Evolutionary conservation across 192 early-diverging fungal genomes (phyloP).

Genomic region (Chytriomyces confervae): DNA sequence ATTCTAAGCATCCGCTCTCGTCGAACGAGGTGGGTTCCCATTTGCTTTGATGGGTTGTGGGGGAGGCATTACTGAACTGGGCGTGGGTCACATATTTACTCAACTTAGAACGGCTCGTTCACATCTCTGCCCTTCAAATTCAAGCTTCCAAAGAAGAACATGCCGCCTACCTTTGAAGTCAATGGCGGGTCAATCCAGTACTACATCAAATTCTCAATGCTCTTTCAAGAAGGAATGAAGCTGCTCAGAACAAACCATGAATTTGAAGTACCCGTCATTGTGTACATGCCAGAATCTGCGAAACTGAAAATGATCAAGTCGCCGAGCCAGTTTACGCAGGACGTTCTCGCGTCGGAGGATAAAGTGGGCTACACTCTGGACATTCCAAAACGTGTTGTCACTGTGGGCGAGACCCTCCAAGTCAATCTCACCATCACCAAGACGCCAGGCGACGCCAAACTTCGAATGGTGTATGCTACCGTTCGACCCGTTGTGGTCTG

Average conservation of each 20-base stretch:
- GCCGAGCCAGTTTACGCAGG: not conserved
- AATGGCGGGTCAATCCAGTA: slow-evolving; percentile 14
- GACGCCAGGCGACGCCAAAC: slow-evolving; percentile 11
- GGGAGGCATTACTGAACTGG: too few species aligned
- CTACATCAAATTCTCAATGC: slow-evolving; percentile 20
- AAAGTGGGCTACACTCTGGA: slow-evolving; percentile 27
- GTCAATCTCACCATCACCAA: slow-evolving; percentile 17
- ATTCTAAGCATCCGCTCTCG: slow-evolving; percentile 14
- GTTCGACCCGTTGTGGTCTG: slow-evolving; percentile 13
- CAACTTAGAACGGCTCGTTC: not conserved
- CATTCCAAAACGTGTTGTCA: slow-evolving; percentile 12
- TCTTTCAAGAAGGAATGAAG: slow-evolving; percentile 25
- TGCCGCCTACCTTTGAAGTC: slow-evolving; percentile 21
- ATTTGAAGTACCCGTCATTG: slow-evolving; percentile 12
- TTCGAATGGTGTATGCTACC: slow-evolving; percentile 20
- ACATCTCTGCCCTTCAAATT: slow-evolving; percentile 25
- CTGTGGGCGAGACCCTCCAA: slow-evolving; percentile 23
- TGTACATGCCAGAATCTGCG: slow-evolving; percentile 30
- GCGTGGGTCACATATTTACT: not conserved
- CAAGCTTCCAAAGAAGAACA: slow-evolving; percentile 17
- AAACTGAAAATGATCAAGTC: slow-evolving; percentile 17
- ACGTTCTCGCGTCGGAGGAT: not conserved
- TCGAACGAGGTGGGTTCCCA: slow-evolving; percentile 14
- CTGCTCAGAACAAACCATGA: not conserved
- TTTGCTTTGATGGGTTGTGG: not conserved